Base-by-base conservation (phyloP, 1,139 yeast genomes). In the Meyerozyma carpophila region DNA sequence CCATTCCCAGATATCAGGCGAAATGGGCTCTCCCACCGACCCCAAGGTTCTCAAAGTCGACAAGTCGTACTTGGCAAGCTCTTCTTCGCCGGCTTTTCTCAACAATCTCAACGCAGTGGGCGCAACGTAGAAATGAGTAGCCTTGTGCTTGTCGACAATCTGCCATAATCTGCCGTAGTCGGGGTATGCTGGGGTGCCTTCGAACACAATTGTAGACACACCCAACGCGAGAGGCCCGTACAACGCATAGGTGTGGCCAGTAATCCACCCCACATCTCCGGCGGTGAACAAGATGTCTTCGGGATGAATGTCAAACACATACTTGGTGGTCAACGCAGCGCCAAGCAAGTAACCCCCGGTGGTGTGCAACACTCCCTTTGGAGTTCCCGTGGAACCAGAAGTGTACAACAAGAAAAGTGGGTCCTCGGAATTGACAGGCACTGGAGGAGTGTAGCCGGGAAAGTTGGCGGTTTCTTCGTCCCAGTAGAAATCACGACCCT, bases 1-100 rank as follows among this genome's bases (percentile, higher is more conserved):
- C 98, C 98, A 93, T 69, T 89, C 95, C 98, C 98, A 93, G 59
- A 93, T 82, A 67, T 93, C 98, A 50, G 96, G 93, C 44, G 97
- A 90, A 61, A 93, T 93, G 55, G 98, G 98, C 73, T 93, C 98
- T 66, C 98, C 98, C 48, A 93, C 98, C 26, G 98, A 90, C 54
- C 98, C 98, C 57, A 93, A 78, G 41, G 95, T 90, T 73, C 98
- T 85, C 63, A 93, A 77, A 21, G 95, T 82, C n/a, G 87, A 77
- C 53, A 90, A 79, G 66, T 91, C 96, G 63, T 91, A 90, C 66
- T 88, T 84, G 54, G 78, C 81, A 61, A 85, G 87, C 63, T 86
- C 93, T 24, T 68, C 68, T 67, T 87, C 94, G 58, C 98, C 98
- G 45, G 95, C 89, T 69, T 93, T 89, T 73, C 95, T 89, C 64